Base-by-base conservation (phyloP, 345 rosid species). In the Carallia pectinifolia region DNA sequence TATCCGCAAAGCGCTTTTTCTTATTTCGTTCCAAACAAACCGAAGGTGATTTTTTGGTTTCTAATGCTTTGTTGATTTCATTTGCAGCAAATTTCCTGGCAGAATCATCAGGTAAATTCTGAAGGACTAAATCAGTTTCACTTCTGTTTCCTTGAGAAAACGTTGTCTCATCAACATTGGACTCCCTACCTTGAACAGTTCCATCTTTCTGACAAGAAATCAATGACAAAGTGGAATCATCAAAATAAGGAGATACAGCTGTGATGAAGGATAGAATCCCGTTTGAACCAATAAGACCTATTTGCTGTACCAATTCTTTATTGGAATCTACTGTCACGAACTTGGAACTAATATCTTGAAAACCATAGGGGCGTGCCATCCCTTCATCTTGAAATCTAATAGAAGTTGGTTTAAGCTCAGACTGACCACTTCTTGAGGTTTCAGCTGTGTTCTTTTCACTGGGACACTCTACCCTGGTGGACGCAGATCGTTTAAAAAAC, bases 211-310 rank as follows among this genome's bases (percentile, higher is more conserved):
- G 62, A 62, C 78, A 60, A 72, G 68, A 78, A 72, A 73, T 73
- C 66, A 79, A 53, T 65, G 79, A 70, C 64, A 82, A 81, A 37
- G 76, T 66, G 64, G 90, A 80, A 74, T 90, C 95, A 65, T 80
- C 65, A 64, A 82, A 76, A 76, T 67, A 81, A 69, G 86, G 79
- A 75, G 89, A 80, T 67, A 72, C 69, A 38, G 85, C 75, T 29
- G 87, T 80, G 68, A 90, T 73, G 74, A 95, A 79, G 59, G 88
- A 81, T 13, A 90, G 92, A 78, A 78, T 71, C 68, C 99, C 97
- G 66, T 83, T 82, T 27, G 92, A 84, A 71, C 99, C 86, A 18
- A 92, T 85, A 75, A 95, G 90, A 71, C 99, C 99, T 31, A 95
- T 89, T 74, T 82, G 90, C 77, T 80, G 82, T 37, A 92, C 92